These are phyloP conservation scores for Ceratobasidium sp. DNA, from an alignment of 1,284 basidiomycete genomes.

Conservation along the genomic window DNA sequence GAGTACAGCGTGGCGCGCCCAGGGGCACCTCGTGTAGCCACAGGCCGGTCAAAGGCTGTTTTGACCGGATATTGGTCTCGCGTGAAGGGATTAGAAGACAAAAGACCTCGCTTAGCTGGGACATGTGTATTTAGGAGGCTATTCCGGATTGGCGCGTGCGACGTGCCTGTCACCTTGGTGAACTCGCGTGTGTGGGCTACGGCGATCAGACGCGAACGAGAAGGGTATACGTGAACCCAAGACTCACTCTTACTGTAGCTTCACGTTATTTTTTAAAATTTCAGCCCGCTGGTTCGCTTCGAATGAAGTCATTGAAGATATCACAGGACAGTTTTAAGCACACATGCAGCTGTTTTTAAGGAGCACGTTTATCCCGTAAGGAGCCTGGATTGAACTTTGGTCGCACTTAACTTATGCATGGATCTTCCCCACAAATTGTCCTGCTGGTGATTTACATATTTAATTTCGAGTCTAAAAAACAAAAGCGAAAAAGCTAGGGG, in stretches of 20 bases:
- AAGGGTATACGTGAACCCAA: background rate
- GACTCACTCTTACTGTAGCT: background rate
- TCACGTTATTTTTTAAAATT: background rate
- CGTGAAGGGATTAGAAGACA: background rate
- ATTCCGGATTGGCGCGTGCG: too few relatives aligned
- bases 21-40: background rate
- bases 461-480: conserved; percentile 10
- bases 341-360: too few relatives aligned
- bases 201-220: background rate
- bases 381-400: too few relatives aligned
- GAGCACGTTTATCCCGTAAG: too few relatives aligned
- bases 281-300: too few relatives aligned
- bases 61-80: background rate
- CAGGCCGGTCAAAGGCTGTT: background rate
- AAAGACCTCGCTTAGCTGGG: background rate
- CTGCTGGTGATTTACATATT: conserved; percentile 8
- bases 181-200: too few relatives aligned
- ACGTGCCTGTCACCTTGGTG: too few relatives aligned
- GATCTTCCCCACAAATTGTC: too few relatives aligned
- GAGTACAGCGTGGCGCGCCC: background rate
- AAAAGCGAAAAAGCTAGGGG: background rate
- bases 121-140: too few relatives aligned
- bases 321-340: too few relatives aligned
- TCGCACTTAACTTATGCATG: too few relatives aligned
- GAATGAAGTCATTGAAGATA: too few relatives aligned